These are phyloP conservation scores for Ogataea polymorpha DNA, from an alignment of 805 yeast genomes.

Conservation along the genomic window DNA sequence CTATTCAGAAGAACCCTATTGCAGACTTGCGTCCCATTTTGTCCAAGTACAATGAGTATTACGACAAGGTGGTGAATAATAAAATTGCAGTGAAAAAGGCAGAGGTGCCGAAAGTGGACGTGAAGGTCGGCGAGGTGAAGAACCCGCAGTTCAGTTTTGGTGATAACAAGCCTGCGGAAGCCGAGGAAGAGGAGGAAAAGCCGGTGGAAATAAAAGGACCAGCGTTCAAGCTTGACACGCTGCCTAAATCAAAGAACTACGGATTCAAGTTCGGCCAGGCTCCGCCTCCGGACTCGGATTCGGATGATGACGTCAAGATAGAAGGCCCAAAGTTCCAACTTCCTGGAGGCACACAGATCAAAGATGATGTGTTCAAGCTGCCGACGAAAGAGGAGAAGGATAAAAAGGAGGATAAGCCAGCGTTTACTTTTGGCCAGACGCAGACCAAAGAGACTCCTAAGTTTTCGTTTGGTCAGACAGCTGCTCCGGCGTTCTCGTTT, in stretches of 20 bases:
- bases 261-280: slow-evolving; percentile 45
- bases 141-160: slow-evolving; percentile 5
- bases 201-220: slow-evolving; percentile 67
- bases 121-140: slow-evolving; percentile 8
- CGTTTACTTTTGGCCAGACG: slow-evolving; percentile 3
- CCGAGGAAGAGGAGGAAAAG: slow-evolving; percentile 16
- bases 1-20: slow-evolving; percentile 42
- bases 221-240: slow-evolving; percentile 44
- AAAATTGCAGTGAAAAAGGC: slow-evolving; percentile 26
- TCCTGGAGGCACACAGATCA: slow-evolving; percentile 35
- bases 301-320: slow-evolving; percentile 61
- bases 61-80: slow-evolving; percentile 35
- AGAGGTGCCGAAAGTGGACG: slow-evolving; percentile 24
- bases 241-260: slow-evolving; percentile 49
- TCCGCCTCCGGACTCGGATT: slow-evolving; percentile 35
- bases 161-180: background rate
- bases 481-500: slow-evolving; percentile 1
- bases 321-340: slow-evolving; percentile 70
- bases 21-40: slow-evolving; percentile 55
- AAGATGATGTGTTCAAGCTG: slow-evolving; percentile 32
- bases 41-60: slow-evolving; percentile 56
- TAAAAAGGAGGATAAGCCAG: background rate
- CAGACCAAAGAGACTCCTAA: slow-evolving; percentile 15
- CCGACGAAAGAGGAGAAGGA: slow-evolving; percentile 7
- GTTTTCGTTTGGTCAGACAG: slow-evolving; percentile 14